These are phyloP conservation scores for Epichloe amarillans DNA, from an alignment of 2,329 filamentous ascomycete genomes.

Conservation along the genomic window DNA sequence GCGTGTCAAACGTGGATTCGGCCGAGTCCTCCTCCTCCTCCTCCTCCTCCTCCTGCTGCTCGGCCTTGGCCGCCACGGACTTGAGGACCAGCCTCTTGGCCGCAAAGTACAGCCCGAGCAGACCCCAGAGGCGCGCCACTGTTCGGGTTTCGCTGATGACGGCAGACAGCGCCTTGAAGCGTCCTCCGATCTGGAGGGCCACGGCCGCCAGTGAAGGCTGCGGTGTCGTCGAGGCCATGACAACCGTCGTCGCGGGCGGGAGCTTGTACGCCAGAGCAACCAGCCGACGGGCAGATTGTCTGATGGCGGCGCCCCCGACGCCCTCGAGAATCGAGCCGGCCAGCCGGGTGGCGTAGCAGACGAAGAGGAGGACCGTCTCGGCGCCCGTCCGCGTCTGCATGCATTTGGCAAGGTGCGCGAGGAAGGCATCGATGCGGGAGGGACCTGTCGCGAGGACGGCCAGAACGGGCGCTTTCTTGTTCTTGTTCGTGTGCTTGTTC, in stretches of 20 bases:
- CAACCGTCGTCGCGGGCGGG: constrained; percentile 35
- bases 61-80: constrained; percentile 11
- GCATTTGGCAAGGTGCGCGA: constrained; percentile 46
- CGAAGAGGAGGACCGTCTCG: constrained; percentile 54
- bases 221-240: constrained; percentile 24
- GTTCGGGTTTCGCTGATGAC: constrained; percentile 59
- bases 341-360: constrained; percentile 54
- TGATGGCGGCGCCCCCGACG: constrained; percentile 44
- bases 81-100: constrained; percentile 35
- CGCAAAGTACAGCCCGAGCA: constrained; percentile 62
- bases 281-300: constrained; percentile 36
- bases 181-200: constrained; percentile 34
- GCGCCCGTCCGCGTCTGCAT: constrained; percentile 55
- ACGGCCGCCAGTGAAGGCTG: constrained; percentile 26
- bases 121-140: constrained; percentile 63
- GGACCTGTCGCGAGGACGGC: constrained; percentile 10
- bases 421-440: constrained; percentile 33
- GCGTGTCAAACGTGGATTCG: constrained; percentile 25
- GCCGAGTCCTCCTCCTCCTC: constrained; percentile 12
- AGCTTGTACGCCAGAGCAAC: constrained; percentile 38
- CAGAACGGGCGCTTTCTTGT: constrained; percentile 6
- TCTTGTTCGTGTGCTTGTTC: background rate
- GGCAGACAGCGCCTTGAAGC: constrained; percentile 47
- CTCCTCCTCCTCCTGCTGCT: constrained; percentile 9
- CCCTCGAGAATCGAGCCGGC: constrained; percentile 35